Base-by-base conservation (phyloP, 371 early-diverging fungal species). In the Mortierella sp. region DNA sequence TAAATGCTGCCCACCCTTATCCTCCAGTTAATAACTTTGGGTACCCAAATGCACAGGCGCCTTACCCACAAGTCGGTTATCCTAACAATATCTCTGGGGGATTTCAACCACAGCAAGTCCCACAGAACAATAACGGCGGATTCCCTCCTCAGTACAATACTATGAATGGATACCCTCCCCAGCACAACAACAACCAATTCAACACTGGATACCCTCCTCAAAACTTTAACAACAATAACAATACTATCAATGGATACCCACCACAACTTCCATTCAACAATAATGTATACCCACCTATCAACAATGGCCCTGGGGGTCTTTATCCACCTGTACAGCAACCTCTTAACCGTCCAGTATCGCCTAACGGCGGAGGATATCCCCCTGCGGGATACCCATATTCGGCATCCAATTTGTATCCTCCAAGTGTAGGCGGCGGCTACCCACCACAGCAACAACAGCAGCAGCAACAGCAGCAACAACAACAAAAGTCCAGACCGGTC, bases 341-440 rank as follows among this genome's bases (percentile, higher is more conserved):
- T 1, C 52, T 48, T 15, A 24, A 59, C 3, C 67, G 57, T 47
- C 55, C 69, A 47, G 33, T 52, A n/a, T 52, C 69, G 32, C 59
- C 52, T n/a, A 59, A 58, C 0, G 40, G 48, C 4, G 63, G 59
- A 48, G 63, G 70, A n/a, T 76, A 76, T 21, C 76, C 67, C 10
- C 70, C 76, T 47, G 40, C 47, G 3, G 66, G 65, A 33, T 75
- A 69, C 32, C 70, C 75, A 3, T 69, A 62, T 43, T 55, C 57
- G 5, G 62, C 70, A 4, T 53, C 69, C 11, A 65, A 65, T 36
- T 43, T 74, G 32, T 69, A 69, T 28, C 69, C 75, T 28, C 65
- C 74, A 13, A 8, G 13, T 50, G 45, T 1, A 28, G 57, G 24
- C 11, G 53, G 48, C 13, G 67, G 58, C n/a, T 58, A 57, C 16